Evolutionary conservation across 2,329 filamentous ascomycete genomes (phyloP).

Genomic region (Blumeria hordei): DNA sequence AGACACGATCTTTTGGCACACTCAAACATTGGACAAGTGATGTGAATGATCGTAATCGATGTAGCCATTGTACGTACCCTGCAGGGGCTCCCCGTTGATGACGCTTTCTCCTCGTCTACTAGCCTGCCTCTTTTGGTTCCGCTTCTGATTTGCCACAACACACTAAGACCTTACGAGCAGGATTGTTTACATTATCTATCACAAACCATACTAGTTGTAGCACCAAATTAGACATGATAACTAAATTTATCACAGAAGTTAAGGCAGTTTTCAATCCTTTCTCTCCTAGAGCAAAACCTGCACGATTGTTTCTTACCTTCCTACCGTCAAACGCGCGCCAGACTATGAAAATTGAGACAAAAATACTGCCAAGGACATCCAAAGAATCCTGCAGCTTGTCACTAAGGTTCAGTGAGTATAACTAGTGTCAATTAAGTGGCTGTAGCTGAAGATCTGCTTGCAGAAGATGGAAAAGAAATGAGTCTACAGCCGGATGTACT

Average conservation of each 20-base stretch:
- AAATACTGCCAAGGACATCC: conserved; percentile 45
- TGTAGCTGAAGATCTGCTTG: background rate
- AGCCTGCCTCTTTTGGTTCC: too few species aligned
- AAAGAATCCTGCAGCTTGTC: conserved; percentile 42
- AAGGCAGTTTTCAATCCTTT: conserved; percentile 84
- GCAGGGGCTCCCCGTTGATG: too few species aligned
- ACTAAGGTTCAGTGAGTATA: conserved; percentile 59
- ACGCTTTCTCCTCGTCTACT: too few species aligned
- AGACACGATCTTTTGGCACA: too few species aligned
- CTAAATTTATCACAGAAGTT: conserved; percentile 66
- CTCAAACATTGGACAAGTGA: too few species aligned
- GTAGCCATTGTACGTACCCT: too few species aligned
- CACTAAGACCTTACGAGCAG: too few species aligned
- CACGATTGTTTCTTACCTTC: conserved; percentile 65
- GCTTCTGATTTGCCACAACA: too few species aligned
- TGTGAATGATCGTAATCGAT: too few species aligned
- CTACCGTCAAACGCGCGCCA: conserved; percentile 59
- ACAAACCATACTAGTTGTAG: too few species aligned
- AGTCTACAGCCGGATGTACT: conserved; percentile 57
- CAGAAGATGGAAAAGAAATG: conserved; percentile 86
- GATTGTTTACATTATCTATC: too few species aligned
- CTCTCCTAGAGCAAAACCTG: conserved; percentile 52
- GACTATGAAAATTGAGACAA: conserved; percentile 56
- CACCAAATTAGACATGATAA: conserved; percentile 36
- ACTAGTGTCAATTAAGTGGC: background rate